Percentiles rank a stretch among this genome's conserved stretches.
Conservation (phyloP, 2,329 filamentous ascomycete species). For the Xylaria sp. region DNA sequence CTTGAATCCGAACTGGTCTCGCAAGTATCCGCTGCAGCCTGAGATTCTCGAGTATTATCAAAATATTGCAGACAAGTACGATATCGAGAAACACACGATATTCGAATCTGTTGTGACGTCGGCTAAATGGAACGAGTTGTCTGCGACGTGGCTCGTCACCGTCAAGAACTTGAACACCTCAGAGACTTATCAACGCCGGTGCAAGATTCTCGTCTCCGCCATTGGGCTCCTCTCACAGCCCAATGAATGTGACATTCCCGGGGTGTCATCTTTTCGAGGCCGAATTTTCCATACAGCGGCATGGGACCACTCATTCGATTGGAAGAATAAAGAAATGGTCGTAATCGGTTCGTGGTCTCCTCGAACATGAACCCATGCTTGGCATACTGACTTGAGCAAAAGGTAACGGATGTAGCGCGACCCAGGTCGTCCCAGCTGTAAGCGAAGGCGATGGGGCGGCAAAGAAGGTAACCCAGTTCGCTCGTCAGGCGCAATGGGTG, state of each 20-base stretch:
- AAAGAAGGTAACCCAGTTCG: constrained; percentile 32
- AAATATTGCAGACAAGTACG: constrained; percentile 22
- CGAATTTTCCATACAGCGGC: constrained; percentile 28
- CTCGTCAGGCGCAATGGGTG: constrained; percentile 29
- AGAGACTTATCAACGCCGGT: constrained; percentile 23
- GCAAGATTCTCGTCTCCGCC: constrained; percentile 31
- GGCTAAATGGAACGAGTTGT: constrained; percentile 25
- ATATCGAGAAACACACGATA: constrained; percentile 17
- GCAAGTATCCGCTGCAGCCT: constrained; percentile 29
- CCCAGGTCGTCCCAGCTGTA: constrained; percentile 24
- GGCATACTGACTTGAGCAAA: background rate
- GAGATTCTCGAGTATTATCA: constrained; percentile 30
- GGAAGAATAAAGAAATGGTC: constrained; percentile 28
- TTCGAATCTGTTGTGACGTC: constrained; percentile 21
- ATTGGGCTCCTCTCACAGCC: constrained; percentile 24
- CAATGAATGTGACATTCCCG: constrained; percentile 22
- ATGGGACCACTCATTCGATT: constrained; percentile 33
- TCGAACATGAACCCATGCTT: background rate
- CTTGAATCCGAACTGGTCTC: constrained; percentile 30
- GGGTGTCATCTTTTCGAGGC: constrained; percentile 24
- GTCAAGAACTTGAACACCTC: constrained; percentile 24
- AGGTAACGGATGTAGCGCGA: constrained; percentile 34
- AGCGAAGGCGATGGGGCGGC: constrained; percentile 22
- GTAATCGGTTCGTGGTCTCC: constrained; percentile 25
- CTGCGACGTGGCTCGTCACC: constrained; percentile 29